Evolutionary conservation across 2,329 filamentous ascomycete genomes (phyloP).

Genomic region (Diplodia seriata): DNA sequence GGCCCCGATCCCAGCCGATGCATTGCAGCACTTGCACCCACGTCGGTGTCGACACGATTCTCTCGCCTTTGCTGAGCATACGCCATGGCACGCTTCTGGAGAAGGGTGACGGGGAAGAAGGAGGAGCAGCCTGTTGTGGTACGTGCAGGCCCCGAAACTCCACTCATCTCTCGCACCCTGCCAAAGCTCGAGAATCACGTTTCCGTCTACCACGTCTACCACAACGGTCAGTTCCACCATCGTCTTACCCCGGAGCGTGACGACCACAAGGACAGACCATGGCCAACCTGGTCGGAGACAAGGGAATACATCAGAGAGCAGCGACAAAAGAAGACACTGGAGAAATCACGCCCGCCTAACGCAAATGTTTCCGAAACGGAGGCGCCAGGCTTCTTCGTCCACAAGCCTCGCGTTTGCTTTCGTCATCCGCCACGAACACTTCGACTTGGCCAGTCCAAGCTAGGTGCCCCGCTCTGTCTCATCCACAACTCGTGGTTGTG

Average conservation of each 20-base stretch:
- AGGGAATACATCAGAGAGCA: constrained; percentile 35
- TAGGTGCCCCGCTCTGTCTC: constrained; percentile 37
- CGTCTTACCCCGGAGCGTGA: constrained; percentile 35
- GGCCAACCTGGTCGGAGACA: neutral
- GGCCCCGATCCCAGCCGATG: neutral
- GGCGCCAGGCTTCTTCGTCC: constrained; percentile 40
- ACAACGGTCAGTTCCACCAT: constrained; percentile 35
- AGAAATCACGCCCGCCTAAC: constrained; percentile 22
- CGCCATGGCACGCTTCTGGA: constrained; percentile 1
- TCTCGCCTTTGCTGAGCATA: neutral
- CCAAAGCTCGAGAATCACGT: neutral
- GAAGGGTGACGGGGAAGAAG: neutral
- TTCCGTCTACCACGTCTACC: constrained; percentile 41
- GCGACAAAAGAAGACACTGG: constrained; percentile 33
- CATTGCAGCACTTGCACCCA: neutral
- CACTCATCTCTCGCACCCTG: neutral
- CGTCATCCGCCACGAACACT: constrained; percentile 42
- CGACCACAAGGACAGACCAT: constrained; percentile 37
- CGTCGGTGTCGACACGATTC: neutral
- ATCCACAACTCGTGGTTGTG: constrained; percentile 42
- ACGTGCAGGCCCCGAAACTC: neutral
- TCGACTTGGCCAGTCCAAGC: constrained; percentile 37
- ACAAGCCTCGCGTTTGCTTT: constrained; percentile 43
- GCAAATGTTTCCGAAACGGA: constrained; percentile 6
- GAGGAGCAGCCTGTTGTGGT: neutral